A percentile compares a stretch with the other conserved stretches of the same genome.
Conservation (phyloP, 345 rosid species). For the Eucalyptus viminalis region DNA sequence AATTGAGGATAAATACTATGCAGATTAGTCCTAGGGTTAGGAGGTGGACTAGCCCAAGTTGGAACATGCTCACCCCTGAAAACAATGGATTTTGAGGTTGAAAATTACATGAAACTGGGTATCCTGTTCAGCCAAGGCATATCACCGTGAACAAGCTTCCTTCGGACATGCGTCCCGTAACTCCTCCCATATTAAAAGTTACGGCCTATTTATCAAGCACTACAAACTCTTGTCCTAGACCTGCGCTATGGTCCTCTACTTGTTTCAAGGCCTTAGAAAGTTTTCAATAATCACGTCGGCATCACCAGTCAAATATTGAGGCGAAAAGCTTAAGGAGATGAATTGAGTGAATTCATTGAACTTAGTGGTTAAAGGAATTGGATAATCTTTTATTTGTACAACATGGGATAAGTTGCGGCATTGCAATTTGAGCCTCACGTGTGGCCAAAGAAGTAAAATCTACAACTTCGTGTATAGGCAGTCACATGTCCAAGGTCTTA, state of each 20-base stretch:
- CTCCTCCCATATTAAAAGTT: background rate
- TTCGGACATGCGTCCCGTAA: background rate
- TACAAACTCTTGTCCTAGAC: background rate
- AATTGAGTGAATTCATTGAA: background rate
- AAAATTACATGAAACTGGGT: background rate
- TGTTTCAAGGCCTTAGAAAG: background rate
- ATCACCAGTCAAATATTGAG: background rate
- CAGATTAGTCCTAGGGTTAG: accelerated
- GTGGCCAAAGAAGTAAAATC: background rate
- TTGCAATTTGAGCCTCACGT: background rate
- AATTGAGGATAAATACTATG: too few species aligned
- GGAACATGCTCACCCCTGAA: background rate
- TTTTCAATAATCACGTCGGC: background rate
- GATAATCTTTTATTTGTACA: background rate
- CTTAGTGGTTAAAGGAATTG: background rate
- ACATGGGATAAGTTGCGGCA: background rate
- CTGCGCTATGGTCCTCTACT: background rate
- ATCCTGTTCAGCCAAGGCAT: background rate
- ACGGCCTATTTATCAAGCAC: background rate
- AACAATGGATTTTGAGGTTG: background rate
- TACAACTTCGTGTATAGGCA: background rate
- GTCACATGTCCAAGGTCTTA: background rate
- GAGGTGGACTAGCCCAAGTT: accelerated
- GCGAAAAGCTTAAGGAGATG: background rate
- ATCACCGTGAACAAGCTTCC: background rate